Conservation (phyloP, 148 eudicot species). For the Rhododendron henanense region DNA sequence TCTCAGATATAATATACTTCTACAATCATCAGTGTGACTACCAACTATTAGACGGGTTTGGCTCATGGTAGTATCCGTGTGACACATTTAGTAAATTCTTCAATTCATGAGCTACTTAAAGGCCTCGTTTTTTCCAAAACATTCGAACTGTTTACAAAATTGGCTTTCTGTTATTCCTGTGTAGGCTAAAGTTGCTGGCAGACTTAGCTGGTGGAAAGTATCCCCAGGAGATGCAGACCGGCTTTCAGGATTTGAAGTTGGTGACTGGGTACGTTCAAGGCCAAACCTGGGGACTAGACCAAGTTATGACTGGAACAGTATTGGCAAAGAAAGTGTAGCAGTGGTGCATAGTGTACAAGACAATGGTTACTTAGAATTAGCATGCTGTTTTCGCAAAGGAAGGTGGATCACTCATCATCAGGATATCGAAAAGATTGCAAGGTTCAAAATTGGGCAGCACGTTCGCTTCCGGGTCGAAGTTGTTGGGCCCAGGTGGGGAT, state of each 20-base stretch:
- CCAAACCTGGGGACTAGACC: slow-evolving; percentile 83
- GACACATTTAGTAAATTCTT: no score
- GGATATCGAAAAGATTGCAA: slow-evolving; percentile 77
- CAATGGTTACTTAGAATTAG: slow-evolving; percentile 79
- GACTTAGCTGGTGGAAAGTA: slow-evolving; percentile 79
- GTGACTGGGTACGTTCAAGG: slow-evolving; percentile 98
- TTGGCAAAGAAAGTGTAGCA: slow-evolving; percentile 86
- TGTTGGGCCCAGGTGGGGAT: slow-evolving; percentile 93
- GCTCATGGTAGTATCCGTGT: background rate
- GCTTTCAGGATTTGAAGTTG: slow-evolving; percentile 93
- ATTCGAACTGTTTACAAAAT: background rate
- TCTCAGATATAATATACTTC: background rate
- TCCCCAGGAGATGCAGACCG: slow-evolving; percentile 96
- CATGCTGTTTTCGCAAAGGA: slow-evolving; percentile 90
- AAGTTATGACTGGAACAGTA: slow-evolving; percentile 89
- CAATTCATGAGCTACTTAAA: background rate
- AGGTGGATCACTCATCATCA: slow-evolving; percentile 67
- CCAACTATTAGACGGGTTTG: no score
- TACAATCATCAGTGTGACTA: background rate
- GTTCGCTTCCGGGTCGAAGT: slow-evolving; percentile 72
- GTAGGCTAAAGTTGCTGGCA: slow-evolving; percentile 86
- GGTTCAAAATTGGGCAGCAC: slow-evolving; percentile 80
- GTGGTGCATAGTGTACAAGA: slow-evolving; percentile 93
- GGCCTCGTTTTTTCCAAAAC: background rate
- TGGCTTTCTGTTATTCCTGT: slow-evolving; percentile 19